Conservation (phyloP, 768 basidiomycete genomes). For the Mycena albidolilacea region DNA sequence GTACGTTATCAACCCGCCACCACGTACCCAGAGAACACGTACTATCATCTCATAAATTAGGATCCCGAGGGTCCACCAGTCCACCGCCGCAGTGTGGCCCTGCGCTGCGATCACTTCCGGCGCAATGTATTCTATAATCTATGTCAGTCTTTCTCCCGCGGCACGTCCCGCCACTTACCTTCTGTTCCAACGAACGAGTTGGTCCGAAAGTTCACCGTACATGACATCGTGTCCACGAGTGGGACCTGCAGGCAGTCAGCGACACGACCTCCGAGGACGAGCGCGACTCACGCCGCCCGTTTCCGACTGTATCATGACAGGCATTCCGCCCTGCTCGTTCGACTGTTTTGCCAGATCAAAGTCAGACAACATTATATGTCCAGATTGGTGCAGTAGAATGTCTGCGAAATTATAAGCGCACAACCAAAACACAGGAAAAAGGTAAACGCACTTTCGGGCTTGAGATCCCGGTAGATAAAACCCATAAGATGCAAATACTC, state of each 20-base stretch:
- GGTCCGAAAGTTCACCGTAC: constrained; percentile 97
- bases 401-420: constrained; percentile 63
- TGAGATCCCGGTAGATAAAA: constrained; percentile 98
- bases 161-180: constrained; percentile 66
- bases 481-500: constrained; percentile 99
- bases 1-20: constrained; percentile 54
- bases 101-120: constrained; percentile 98
- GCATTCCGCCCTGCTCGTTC: constrained; percentile 86
- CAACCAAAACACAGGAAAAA: constrained; percentile 37
- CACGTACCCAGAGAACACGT: constrained; percentile 62
- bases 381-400: constrained; percentile 96
- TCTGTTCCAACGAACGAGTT: constrained; percentile 99
- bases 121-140: constrained; percentile 92
- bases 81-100: constrained; percentile 98
- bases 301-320: constrained; percentile 89
- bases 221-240: constrained; percentile 96
- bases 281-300: constrained; percentile 84
- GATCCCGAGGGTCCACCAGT: constrained; percentile 99
- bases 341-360: constrained; percentile 99
- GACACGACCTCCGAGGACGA: constrained; percentile 19
- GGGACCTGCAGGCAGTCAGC: constrained; percentile 72
- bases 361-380: constrained; percentile 99
- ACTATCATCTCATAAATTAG: constrained; percentile 99
- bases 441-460: constrained; percentile 92
- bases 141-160: constrained; percentile 44